Evolutionary conservation across 768 basidiomycete species (phyloP), one percentile per base, ranked within the genome.

Genomic region (Russula lepida): DNA sequence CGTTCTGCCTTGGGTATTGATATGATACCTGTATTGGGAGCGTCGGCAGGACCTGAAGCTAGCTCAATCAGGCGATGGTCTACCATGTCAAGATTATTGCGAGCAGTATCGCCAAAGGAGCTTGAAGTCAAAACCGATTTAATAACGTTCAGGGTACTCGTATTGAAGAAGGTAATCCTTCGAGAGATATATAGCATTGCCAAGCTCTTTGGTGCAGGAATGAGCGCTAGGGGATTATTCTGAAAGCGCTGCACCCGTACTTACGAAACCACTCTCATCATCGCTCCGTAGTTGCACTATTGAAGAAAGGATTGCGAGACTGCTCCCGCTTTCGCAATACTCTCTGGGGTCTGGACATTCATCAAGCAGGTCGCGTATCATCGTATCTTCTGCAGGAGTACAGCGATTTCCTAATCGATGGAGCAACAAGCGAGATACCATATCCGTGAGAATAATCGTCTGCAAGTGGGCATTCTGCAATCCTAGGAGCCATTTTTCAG

Each of bases 181-280:
- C 51, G 65, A 37, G 64, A 68, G 37, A 80, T 66, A 64, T 76
- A 79, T 21, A 58, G 27, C 41, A 62, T 39, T 6, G 66, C 70
- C 11, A 71, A 58, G 13, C 51, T 64, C 71, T 72, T 62, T 15
- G n/a, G 23, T 33, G n/a, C 30, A 28, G 25, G 17, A 39, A 35
- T 63, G 32, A 58, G 62, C 19, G 35, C 19, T 28, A 9, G 25
- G 15, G n/a, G 1, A 23, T 17, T 41, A 53, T 43, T 41, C 15
- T 33, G 46, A 52, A 47, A 44, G 21, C 17, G 8, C 19, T 53
- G 12, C 33, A 44, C 37, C 43, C 21, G 51, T 23, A 66, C 65
- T 54, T 53, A 66, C 65, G n/a, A 55, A 39, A 27, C 63, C 55
- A 30, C 25, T 47, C 39, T 43, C 46, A 54, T 66, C 65, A 23